Percentiles rank a stretch among this genome's conserved stretches.
phyloP scores from a whole-genome alignment of 2,329 filamentous ascomycete genomes.

The Annulohypoxylon truncatum region DNA sequence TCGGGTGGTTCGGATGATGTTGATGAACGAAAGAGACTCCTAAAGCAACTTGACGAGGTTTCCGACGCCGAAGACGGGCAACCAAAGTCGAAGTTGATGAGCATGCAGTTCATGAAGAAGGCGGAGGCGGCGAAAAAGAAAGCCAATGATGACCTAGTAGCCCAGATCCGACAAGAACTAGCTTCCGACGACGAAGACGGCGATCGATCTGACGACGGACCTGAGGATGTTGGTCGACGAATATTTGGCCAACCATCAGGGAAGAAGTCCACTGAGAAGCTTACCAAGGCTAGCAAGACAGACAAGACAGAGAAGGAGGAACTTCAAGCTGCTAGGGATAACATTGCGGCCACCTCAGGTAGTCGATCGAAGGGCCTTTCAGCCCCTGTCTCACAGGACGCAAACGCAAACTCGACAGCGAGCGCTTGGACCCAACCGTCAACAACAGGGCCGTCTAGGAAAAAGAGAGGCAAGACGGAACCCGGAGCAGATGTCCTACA shows the following conservation, averaged over 20 bases:
- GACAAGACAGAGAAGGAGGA: slow-evolving; percentile 50
- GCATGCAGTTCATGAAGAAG: slow-evolving; percentile 94
- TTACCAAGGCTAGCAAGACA: slow-evolving; percentile 52
- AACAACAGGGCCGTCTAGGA: slow-evolving; percentile 39
- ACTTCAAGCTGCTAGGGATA: slow-evolving; percentile 56
- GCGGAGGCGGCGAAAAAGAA: slow-evolving; percentile 82
- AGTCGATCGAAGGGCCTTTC: slow-evolving; percentile 42
- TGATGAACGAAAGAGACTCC: slow-evolving; percentile 59
- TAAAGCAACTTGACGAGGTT: slow-evolving; percentile 61
- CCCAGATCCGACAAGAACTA: slow-evolving; percentile 77
- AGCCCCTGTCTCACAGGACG: slow-evolving; percentile 29
- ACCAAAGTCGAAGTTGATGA: slow-evolving; percentile 75
- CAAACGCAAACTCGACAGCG: slow-evolving; percentile 38
- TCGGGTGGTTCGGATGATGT: slow-evolving; percentile 68
- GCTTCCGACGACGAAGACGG: slow-evolving; percentile 68
- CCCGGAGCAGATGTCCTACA: slow-evolving; percentile 46
- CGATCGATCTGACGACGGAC: slow-evolving; percentile 63
- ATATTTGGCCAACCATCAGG: slow-evolving; percentile 68
- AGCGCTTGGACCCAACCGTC: slow-evolving; percentile 49
- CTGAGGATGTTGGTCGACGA: slow-evolving; percentile 73
- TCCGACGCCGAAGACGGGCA: slow-evolving; percentile 61
- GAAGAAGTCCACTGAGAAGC: slow-evolving; percentile 44
- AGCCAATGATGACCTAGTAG: slow-evolving; percentile 81
- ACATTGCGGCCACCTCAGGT: slow-evolving; percentile 44
- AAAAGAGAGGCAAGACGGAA: slow-evolving; percentile 43